Evolutionary conservation across 371 early-diverging fungal species (phyloP), one percentile per base, ranked within the genome.

Genomic region (Dinochytrium kinnereticum): DNA sequence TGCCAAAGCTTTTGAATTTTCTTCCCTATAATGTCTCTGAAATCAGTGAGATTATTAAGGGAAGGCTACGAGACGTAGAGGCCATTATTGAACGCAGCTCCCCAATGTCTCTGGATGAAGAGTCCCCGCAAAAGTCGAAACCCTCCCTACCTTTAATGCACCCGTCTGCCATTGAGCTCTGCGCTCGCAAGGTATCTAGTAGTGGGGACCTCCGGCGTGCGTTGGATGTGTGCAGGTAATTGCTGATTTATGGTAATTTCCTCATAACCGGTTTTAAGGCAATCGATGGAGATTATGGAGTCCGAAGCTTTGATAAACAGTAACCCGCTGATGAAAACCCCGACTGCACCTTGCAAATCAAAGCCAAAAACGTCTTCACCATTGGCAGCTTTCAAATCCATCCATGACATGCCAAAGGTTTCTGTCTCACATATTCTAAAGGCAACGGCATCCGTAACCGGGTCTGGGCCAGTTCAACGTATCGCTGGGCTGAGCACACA

Each of bases 141-240:
- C 31, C 37, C 21, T 0, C 65, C 24, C 68, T 79, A 7, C 88
- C 91, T 5, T 73, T 94, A 68, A 93, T 98, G 78, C 92, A 95
- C 37, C 83, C 87, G n/a, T 84, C 86, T 17, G 97, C 97, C 0
- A 88, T 98, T 26, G 97, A 97, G 78, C 81, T 97, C 15, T 94
- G 94, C 76, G 94, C 97, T 21, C 87, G 96, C 55, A 98, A 97
- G 79, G 92, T 95, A 1, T 95, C 95, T 0, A 90, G 90, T 0
- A 93, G 94, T 33, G 97, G 98, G 2, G 98, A 98, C 82, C 69
- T 97, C 50, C 83, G 98, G 68, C 92, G 92, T 65, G 97, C 95
- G 0, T 81, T 98, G 37, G 97, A 96, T 84, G 90, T 96, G 24
- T 95, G 95, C 79, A 87, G 85, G 79, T 80, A 44, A 24, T 5